Conservation (phyloP, 2,329 filamentous ascomycete genomes). For the Fusarium sarcochroum region DNA sequence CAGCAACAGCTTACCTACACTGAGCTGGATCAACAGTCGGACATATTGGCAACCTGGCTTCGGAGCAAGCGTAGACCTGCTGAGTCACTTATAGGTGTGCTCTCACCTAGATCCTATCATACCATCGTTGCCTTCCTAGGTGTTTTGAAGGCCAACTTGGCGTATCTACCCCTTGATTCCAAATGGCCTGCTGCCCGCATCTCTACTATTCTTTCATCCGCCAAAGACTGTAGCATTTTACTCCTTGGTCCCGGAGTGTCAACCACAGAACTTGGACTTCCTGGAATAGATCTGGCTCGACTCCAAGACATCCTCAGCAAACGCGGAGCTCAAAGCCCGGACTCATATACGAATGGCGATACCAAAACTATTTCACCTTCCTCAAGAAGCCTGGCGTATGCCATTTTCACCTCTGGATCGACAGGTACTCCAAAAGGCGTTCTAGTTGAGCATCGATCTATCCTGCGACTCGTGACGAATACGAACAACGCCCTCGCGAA, state of each 20-base stretch:
- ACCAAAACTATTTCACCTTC: not conserved
- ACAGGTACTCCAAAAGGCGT: slow-evolving; percentile 66
- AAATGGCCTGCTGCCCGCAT: slow-evolving; percentile 32
- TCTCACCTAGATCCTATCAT: slow-evolving; percentile 42
- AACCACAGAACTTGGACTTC: not conserved
- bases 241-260: slow-evolving; percentile 16
- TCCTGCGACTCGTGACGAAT: slow-evolving; percentile 31
- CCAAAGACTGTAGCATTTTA: not conserved
- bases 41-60: slow-evolving; percentile 38
- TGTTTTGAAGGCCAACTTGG: slow-evolving; percentile 45
- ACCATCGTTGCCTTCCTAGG: slow-evolving; percentile 44
- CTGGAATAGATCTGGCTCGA: not conserved
- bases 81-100: slow-evolving; percentile 42
- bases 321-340: too few relatives aligned
- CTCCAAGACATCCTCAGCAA: not conserved
- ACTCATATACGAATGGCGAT: not conserved
- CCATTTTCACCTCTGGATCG: slow-evolving; percentile 67
- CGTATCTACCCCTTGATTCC: slow-evolving; percentile 46
- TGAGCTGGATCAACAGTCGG: slow-evolving; percentile 39
- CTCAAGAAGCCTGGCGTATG: slow-evolving; percentile 42
- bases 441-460: slow-evolving; percentile 49
- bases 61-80: not conserved
- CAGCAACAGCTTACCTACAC: slow-evolving; percentile 38
- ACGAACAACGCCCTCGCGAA: slow-evolving; percentile 2
- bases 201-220: slow-evolving; percentile 27